phyloP scores from a whole-genome alignment of 306 rosid species.

The Geum urbanum region DNA sequence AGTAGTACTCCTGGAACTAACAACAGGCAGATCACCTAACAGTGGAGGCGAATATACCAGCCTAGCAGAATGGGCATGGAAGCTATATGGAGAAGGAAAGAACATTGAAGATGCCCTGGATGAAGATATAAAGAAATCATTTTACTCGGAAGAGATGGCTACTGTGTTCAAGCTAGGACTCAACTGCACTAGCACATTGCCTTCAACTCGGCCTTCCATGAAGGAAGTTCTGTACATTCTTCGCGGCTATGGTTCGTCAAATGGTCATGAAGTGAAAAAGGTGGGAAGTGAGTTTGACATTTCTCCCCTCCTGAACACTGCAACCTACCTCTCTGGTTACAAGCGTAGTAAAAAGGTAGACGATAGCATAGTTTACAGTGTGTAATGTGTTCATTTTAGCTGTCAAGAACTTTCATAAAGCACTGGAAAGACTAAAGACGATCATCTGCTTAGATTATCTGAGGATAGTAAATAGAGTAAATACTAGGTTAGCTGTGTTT shows the following conservation, averaged over 20 bases:
- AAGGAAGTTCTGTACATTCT: constrained; percentile 65
- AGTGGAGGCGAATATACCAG: constrained; percentile 41
- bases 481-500: background rate
- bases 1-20: constrained; percentile 78
- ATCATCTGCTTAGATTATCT: background rate
- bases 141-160: constrained; percentile 49
- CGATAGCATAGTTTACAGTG: constrained; percentile 28
- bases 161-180: constrained; percentile 72
- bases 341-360: constrained; percentile 35
- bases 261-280: constrained; percentile 27
- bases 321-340: constrained; percentile 53
- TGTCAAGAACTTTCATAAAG: background rate
- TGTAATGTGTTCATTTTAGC: background rate
- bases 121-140: constrained; percentile 48
- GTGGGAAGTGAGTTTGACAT: constrained; percentile 45
- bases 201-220: constrained; percentile 64
- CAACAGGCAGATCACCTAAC: constrained; percentile 65
- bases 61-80: constrained; percentile 82
- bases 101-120: constrained; percentile 45
- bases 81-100: constrained; percentile 44
- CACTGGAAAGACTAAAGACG: no score
- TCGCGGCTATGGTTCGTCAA: constrained; percentile 33
- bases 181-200: constrained; percentile 56
- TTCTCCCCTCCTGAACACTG: constrained; percentile 48
- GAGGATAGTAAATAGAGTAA: background rate